Evolutionary conservation across 2,329 filamentous ascomycete species (phyloP), one percentile per base, ranked within the genome.

Genomic region (Trichoderma sp.): DNA sequence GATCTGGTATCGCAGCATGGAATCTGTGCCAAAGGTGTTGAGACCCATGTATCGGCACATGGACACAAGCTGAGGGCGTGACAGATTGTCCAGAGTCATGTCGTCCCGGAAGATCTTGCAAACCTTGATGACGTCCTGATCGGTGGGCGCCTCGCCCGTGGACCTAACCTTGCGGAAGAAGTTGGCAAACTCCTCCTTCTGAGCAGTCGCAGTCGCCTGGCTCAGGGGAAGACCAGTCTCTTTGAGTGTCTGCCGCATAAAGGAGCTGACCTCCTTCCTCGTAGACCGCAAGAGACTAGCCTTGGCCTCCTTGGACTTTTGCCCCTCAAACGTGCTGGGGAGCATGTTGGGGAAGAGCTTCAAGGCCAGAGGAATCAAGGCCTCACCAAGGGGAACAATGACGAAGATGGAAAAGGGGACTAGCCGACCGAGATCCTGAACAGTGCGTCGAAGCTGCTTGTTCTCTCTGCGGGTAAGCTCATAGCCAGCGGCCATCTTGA

Each of bases 101-200:
- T 99, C 96, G 80, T 99, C 96, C 82, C 96, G 97, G 89, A 99
- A 99, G 75, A 97, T 92, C 87, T 98, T 97, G 90, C 96, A 98
- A 74, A 99, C 95, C 84, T 96, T 97, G 86, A 99, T 97, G 74
- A 99, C 94, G 79, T 99, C 96, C 75, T 95, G 88, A 68, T 91
- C 88, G 5, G 93, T 96, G 1, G 96, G 96, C 59, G 92, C 87
- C 84, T 98, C 95, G 74, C 95, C 96, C 1, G 95, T 98, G 20
- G 93, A 91, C 68, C 96, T 88, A 74, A 98, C 89, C 86, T 99
- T 99, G 80, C 93, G 92, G 91, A 99, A 99, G 84, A 99, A 99
- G 78, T 95, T 93, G 73, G 92, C 88, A 77, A 99, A 99, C 81
- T 98, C 96, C 76, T 97, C 94, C 79, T 92, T 95, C 80, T 96